Evolutionary conservation across 2,329 filamentous ascomycete genomes (phyloP).

Genomic region (Trichocomaceae sp.): DNA sequence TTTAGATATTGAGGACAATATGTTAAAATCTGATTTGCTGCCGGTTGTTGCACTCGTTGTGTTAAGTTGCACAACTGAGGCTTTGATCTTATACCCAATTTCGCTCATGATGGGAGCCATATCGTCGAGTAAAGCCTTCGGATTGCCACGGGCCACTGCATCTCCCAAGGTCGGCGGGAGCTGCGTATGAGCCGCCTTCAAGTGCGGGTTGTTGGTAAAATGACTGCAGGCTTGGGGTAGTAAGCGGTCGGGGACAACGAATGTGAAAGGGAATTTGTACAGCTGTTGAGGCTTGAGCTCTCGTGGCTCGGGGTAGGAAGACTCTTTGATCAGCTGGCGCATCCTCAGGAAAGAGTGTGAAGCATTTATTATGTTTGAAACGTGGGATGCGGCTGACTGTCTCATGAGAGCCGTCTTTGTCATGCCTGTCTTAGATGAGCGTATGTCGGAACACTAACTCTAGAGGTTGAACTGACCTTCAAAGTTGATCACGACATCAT

Average conservation of each 20-base stretch:
- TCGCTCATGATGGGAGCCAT: constrained; percentile 57
- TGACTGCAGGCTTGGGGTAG: constrained; percentile 56
- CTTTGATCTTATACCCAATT: constrained; percentile 52
- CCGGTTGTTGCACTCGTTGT: constrained; percentile 18
- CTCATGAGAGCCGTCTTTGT: constrained; percentile 51
- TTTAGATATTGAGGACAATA: constrained; percentile 47
- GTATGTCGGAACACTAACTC: not conserved
- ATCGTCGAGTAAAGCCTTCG: constrained; percentile 51
- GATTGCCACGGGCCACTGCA: constrained; percentile 45
- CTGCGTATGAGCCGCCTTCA: constrained; percentile 51
- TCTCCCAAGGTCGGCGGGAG: constrained; percentile 59
- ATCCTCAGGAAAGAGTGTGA: constrained; percentile 57
- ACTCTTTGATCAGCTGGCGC: constrained; percentile 51
- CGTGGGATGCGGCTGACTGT: constrained; percentile 44
- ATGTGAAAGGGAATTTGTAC: constrained; percentile 58
- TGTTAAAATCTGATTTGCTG: constrained; percentile 32
- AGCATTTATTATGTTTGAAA: constrained; percentile 50
- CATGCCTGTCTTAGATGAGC: constrained; percentile 36
- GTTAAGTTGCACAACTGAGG: constrained; percentile 36
- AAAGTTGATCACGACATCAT: constrained; percentile 54
- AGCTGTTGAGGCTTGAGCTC: constrained; percentile 49
- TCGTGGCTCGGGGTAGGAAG: constrained; percentile 49
- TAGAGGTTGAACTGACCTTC: constrained; percentile 38
- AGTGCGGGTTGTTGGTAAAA: constrained; percentile 42
- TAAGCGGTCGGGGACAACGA: constrained; percentile 55